Percentiles rank a stretch among this genome's conserved stretches.
These are phyloP conservation scores for Aspergillus chevalieri DNA, from an alignment of 2,329 filamentous ascomycete genomes.

Conservation along the genomic window DNA sequence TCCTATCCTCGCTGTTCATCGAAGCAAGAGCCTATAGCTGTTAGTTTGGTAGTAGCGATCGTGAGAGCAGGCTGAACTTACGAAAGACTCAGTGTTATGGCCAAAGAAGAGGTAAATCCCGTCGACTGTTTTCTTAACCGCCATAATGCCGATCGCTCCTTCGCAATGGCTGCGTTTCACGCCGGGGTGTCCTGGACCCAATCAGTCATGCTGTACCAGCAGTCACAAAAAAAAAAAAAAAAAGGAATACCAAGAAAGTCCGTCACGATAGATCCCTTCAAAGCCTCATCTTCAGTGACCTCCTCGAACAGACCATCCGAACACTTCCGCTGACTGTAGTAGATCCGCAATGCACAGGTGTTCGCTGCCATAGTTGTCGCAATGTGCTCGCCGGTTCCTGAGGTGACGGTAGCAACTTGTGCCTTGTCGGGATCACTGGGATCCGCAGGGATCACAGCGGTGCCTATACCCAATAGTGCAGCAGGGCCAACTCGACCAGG, in stretches of 20 bases:
- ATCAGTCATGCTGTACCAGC: conserved; percentile 2
- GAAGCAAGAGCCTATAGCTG: conserved; percentile 65
- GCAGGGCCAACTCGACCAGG: conserved; percentile 85
- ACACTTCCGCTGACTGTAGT: conserved; percentile 59
- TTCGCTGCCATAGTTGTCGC: conserved; percentile 87
- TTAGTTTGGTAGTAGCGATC: conserved; percentile 1
- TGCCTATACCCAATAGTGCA: conserved; percentile 85
- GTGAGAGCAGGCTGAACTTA: conserved; percentile 23
- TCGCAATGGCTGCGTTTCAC: conserved; percentile 71
- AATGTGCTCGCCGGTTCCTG: conserved; percentile 97
- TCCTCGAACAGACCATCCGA: conserved; percentile 55
- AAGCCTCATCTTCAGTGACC: conserved; percentile 69
- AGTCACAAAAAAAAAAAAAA: neutral
- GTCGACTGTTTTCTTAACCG: conserved; percentile 72
- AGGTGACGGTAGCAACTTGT: conserved; percentile 78
- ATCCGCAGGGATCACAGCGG: conserved; percentile 75
- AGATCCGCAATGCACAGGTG: conserved; percentile 78
- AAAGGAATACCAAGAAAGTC: conserved; percentile 70
- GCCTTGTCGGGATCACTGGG: conserved; percentile 61
- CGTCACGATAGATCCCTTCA: conserved; percentile 71
- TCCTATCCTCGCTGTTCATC: conserved; percentile 71
- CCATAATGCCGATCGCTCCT: conserved; percentile 87
- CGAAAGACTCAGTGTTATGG: conserved; percentile 86
- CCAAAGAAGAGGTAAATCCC: conserved; percentile 86
- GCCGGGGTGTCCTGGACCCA: conserved; percentile 63